Conservation (phyloP, 805 yeast species). For the Metschnikowia lunata region DNA sequence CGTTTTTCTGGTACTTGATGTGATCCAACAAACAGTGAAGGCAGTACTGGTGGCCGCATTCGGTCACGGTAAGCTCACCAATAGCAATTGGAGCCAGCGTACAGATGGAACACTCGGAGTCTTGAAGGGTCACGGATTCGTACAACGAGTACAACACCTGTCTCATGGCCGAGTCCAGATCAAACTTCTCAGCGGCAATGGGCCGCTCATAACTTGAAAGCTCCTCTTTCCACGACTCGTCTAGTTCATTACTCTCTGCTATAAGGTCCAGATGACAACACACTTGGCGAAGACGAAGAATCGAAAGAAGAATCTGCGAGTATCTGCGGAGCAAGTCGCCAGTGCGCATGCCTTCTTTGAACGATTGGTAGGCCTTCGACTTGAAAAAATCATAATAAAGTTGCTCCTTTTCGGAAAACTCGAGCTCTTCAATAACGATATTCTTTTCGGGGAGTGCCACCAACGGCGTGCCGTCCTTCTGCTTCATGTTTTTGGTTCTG, state of each 20-base stretch:
- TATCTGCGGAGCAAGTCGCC: constrained; percentile 73
- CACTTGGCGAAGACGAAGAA: constrained; percentile 76
- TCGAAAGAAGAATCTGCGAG: constrained; percentile 76
- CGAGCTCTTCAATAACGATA: constrained; percentile 61
- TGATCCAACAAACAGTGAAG: constrained; percentile 68
- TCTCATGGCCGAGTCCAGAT: constrained; percentile 20
- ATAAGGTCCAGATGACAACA: constrained; percentile 81
- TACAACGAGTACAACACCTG: constrained; percentile 27
- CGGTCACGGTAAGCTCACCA: constrained; percentile 55
- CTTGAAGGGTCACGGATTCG: constrained; percentile 29
- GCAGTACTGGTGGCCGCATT: constrained; percentile 82
- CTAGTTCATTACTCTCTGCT: constrained; percentile 47
- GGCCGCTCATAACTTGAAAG: constrained; percentile 15
- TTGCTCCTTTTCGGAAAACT: constrained; percentile 62
- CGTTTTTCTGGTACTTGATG: constrained; percentile 58
- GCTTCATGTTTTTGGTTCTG: constrained; percentile 83
- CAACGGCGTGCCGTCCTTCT: constrained; percentile 63
- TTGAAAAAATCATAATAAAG: constrained; percentile 65
- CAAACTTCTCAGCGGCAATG: constrained; percentile 15
- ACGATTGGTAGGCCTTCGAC: constrained; percentile 59
- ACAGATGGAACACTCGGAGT: constrained; percentile 82
- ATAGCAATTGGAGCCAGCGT: constrained; percentile 59
- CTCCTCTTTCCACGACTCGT: constrained; percentile 38
- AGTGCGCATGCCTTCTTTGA: constrained; percentile 50
- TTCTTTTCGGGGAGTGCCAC: constrained; percentile 76